A percentile compares a stretch with the other conserved stretches of the same genome.
Conservation (phyloP, 768 basidiomycete species). For the Collybia mongolica region DNA sequence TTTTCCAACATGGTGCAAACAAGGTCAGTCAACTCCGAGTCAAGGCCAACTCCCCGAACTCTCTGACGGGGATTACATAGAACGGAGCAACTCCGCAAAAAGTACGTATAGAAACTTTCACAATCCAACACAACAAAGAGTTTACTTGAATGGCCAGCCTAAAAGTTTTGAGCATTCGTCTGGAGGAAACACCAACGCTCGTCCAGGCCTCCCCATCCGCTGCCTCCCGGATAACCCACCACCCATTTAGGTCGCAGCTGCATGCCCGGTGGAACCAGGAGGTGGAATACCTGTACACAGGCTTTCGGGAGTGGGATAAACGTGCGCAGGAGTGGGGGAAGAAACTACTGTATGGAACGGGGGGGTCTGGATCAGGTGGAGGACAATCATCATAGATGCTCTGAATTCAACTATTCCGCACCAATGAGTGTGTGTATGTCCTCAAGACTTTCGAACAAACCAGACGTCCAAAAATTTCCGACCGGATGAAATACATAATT, state of each 20-base stretch:
- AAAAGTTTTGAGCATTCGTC: slow-evolving; percentile 46
- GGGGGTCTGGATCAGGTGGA: not conserved
- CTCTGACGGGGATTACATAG: slow-evolving; percentile 29
- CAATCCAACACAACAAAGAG: not conserved
- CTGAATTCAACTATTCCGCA: too few species aligned
- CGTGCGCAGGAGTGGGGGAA: slow-evolving; percentile 46
- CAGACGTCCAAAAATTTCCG: too few species aligned
- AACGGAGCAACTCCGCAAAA: slow-evolving; percentile 52
- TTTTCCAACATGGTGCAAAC: slow-evolving; percentile 65
- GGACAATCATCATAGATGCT: too few species aligned
- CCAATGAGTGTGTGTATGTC: too few species aligned
- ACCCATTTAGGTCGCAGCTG: slow-evolving; percentile 46
- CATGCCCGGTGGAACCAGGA: slow-evolving; percentile 62
- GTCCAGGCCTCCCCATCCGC: slow-evolving; percentile 54
- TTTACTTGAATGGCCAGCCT: slow-evolving; percentile 33
- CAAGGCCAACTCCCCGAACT: not conserved
- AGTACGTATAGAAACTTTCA: slow-evolving; percentile 38
- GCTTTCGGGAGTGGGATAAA: slow-evolving; percentile 44
- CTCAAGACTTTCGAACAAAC: too few species aligned
- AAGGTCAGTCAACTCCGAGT: slow-evolving; percentile 33
- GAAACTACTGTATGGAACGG: slow-evolving; percentile 41
- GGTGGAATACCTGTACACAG: slow-evolving; percentile 42
- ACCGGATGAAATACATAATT: too few species aligned
- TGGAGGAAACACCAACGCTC: slow-evolving; percentile 45
- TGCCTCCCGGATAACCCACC: slow-evolving; percentile 46